Conservation (phyloP, 2,329 filamentous ascomycete genomes). For the Simplicillium sp. region DNA sequence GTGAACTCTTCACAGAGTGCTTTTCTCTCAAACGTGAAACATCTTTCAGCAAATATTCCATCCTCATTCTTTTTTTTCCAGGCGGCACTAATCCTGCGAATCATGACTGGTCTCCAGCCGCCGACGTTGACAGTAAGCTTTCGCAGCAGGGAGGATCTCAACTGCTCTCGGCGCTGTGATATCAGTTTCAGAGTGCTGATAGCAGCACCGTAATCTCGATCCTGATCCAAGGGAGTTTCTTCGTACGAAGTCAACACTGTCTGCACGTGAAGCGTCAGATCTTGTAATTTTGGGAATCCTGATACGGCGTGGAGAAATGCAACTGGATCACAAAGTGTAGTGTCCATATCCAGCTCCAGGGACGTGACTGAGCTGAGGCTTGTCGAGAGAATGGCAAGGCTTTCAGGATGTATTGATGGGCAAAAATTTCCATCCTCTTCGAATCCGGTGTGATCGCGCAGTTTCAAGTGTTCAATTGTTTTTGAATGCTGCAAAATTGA, state of each 20-base stretch:
- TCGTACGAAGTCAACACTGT: conserved; percentile 20
- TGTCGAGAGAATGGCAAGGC: conserved; percentile 22
- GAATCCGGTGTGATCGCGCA: conserved; percentile 37
- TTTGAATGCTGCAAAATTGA: conserved; percentile 26
- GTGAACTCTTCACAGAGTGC: neutral
- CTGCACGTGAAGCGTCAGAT: conserved; percentile 33
- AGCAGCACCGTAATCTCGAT: conserved; percentile 27
- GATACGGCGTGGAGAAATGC: conserved; percentile 28
- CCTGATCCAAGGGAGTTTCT: conserved; percentile 15
- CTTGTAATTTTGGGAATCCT: conserved; percentile 27
- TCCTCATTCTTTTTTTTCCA: conserved; percentile 30
- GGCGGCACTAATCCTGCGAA: conserved; percentile 27
- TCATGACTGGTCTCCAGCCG: conserved; percentile 35
- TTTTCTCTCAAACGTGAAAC: conserved; percentile 26
- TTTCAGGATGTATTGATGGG: conserved; percentile 27
- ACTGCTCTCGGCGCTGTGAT: conserved; percentile 16
- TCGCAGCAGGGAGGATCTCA: conserved; percentile 18
- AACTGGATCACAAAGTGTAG: conserved; percentile 19
- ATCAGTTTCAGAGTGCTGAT: conserved; percentile 23
- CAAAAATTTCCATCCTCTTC: conserved; percentile 29
- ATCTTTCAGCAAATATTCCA: conserved; percentile 36
- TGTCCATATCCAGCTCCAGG: conserved; percentile 39
- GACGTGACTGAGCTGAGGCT: conserved; percentile 22
- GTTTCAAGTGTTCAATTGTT: conserved; percentile 26
- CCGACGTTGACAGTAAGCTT: conserved; percentile 36